Base-by-base conservation (phyloP, 1,284 basidiomycete species). In the Lignosus rhinocerotis region DNA sequence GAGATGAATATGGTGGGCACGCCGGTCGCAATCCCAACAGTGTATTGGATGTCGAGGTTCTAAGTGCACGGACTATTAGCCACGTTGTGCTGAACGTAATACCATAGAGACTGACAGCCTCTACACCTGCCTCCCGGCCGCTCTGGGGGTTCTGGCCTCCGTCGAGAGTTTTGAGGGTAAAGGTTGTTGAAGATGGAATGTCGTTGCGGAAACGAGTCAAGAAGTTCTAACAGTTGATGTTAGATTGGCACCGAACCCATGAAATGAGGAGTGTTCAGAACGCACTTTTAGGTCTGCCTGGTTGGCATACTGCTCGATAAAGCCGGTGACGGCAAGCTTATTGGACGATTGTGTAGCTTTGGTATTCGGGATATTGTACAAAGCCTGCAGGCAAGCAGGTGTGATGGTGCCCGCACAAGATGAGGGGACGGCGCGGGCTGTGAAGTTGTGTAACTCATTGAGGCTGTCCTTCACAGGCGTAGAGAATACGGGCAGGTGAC, bases 31-130 rank as follows among this genome's bases (percentile, higher is more conserved):
- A 89, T 70, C 19, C 81, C 85, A 17, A 78, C 78, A 2, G 84
- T 81, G 61, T 87, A 87, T 72, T 89, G 84, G 41, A 86, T 81
- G 64, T 88, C 85, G 12, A 88, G 73, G 66, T 86, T 84, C 48
- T 68, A 53, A 9, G 36, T 16, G 42, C 33, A 17, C 46, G 14
- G 38, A 25, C 53, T 14, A 48, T 16, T 52, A 31, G 4, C 30
- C 34, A 14, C 8, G 7, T 38, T 11, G 63, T 80, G 83, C n/a
- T 68, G 78, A 16, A 9, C 17, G 21, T n/a, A n/a, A n/a, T n/a
- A n/a, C n/a, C n/a, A n/a, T n/a, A n/a, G n/a, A n/a, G 7, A 1
- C 21, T 76, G 36, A 73, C 72, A 25, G 84, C 85, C 60, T 85
- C 83, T 17, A 73, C 63, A 30, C 75, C 76, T 11, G 75, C 73